These are phyloP conservation scores for Ophiostoma fasciatum DNA, from an alignment of 2,329 filamentous ascomycete genomes.

Conservation along the genomic window DNA sequence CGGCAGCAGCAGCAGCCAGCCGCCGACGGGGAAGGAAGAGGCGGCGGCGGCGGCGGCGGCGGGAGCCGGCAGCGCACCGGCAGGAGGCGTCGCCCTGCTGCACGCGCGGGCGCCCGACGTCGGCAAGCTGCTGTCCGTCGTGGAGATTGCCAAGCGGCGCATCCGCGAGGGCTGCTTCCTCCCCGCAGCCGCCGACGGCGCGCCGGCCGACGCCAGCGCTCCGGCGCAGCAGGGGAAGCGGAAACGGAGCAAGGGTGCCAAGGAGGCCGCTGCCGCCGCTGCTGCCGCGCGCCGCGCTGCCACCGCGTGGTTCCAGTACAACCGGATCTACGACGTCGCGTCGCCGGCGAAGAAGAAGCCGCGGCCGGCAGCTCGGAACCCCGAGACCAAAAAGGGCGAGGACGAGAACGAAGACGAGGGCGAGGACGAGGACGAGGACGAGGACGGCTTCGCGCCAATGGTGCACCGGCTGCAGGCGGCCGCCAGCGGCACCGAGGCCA, in stretches of 20 bases:
- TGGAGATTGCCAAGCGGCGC: conserved; percentile 48
- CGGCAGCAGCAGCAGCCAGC: conserved; percentile 6
- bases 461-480: conserved; percentile 41
- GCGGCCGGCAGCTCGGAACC: conserved; percentile 16
- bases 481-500: conserved; percentile 14
- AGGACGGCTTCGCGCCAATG: conserved; percentile 41
- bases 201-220: conserved; percentile 16
- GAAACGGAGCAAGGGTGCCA: conserved; percentile 1
- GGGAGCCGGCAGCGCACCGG: conserved; percentile 5
- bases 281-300: no score
- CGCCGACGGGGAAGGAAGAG: no score
- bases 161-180: conserved; percentile 24
- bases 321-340: conserved; percentile 36
- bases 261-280: no score
- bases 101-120: conserved; percentile 36
- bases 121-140: conserved; percentile 52
- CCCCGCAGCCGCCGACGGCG: not conserved
- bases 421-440: conserved; percentile 16
- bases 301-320: conserved; percentile 39
- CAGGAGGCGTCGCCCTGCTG: conserved; percentile 27
- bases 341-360: conserved; percentile 13
- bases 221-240: conserved; percentile 5
- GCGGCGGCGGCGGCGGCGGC: conserved; percentile 13
- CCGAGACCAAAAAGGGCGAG: not conserved
- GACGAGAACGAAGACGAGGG: conserved; percentile 9